A percentile compares a stretch with the other conserved stretches of the same genome.
Conservation (phyloP, 2,329 filamentous ascomycete species). For the Plenodomus biglobosus region DNA sequence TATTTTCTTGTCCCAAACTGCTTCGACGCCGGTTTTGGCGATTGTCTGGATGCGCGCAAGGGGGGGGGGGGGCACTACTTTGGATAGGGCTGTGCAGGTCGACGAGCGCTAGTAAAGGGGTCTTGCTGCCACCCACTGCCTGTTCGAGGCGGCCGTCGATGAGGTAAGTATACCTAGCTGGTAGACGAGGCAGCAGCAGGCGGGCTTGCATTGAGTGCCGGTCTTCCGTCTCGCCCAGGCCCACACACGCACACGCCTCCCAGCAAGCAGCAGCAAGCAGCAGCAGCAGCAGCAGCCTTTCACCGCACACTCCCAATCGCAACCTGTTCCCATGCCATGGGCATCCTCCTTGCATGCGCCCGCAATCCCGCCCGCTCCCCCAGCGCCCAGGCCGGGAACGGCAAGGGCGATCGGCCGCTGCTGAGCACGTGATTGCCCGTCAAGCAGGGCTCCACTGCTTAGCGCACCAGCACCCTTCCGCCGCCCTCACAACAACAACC, state of each 20-base stretch:
- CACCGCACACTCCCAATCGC: constrained; percentile 11
- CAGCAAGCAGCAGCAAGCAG: too few relatives aligned
- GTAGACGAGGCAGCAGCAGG: constrained; percentile 5
- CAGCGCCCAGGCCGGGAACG: constrained; percentile 7
- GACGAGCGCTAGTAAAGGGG: constrained; percentile 20
- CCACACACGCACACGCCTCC: too few relatives aligned
- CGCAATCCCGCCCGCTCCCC: background rate
- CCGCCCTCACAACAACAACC: constrained; percentile 7
- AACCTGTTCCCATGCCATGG: background rate
- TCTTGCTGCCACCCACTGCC: constrained; percentile 3
- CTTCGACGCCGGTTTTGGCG: background rate
- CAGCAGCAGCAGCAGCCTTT: too few relatives aligned
- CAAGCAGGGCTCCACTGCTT: too few relatives aligned
- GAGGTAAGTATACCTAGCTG: too few relatives aligned
- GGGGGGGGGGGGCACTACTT: too few relatives aligned
- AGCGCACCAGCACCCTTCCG: too few relatives aligned
- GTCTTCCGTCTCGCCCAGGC: constrained; percentile 13
- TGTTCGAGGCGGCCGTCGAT: too few relatives aligned
- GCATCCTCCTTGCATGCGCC: constrained; percentile 23
- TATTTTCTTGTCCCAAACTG: background rate
- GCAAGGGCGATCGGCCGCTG: constrained; percentile 1
- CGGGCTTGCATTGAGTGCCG: constrained; percentile 7
- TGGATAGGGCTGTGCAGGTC: constrained; percentile 7
- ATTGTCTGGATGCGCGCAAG: constrained; percentile 31
- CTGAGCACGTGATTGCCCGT: constrained; percentile 20